Conservation (phyloP, 202 grass and related monocot genomes). For the Setaria viridis region DNA sequence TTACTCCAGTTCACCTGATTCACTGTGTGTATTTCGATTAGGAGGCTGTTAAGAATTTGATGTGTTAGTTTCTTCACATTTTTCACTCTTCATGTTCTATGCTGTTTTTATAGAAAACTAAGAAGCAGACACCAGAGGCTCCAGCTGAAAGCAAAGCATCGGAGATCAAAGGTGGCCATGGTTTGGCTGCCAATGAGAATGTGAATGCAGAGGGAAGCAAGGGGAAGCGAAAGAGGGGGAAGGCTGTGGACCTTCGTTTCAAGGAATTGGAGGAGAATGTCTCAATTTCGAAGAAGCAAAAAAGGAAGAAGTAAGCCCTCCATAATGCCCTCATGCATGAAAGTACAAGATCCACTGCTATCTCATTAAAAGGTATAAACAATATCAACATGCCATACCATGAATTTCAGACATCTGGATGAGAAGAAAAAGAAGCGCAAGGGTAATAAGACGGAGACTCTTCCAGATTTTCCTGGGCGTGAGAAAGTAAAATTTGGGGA, state of each 20-base stretch:
- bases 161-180: conserved; percentile 30
- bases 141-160: conserved; percentile 40
- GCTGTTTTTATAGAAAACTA: conserved; percentile 59
- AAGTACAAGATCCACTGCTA: neutral
- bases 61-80: neutral
- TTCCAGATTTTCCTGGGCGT: conserved; percentile 67
- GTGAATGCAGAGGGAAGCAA: conserved; percentile 49
- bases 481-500: conserved; percentile 96
- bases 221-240: conserved; percentile 67
- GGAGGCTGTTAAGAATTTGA: neutral
- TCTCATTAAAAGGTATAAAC: neutral
- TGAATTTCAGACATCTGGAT: conserved; percentile 68
- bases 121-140: conserved; percentile 33
- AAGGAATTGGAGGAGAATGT: conserved; percentile 63
- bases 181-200: conserved; percentile 20
- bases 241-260: conserved; percentile 77
- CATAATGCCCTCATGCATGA: neutral
- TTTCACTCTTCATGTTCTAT: neutral
- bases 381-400: neutral
- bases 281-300: conserved; percentile 74
- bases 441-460: conserved; percentile 50
- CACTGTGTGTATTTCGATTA: neutral
- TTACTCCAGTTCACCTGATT: neutral
- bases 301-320: conserved; percentile 78
- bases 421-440: conserved; percentile 95